Base-by-base conservation (phyloP, 768 basidiomycete species). In the Suillus lakei region DNA sequence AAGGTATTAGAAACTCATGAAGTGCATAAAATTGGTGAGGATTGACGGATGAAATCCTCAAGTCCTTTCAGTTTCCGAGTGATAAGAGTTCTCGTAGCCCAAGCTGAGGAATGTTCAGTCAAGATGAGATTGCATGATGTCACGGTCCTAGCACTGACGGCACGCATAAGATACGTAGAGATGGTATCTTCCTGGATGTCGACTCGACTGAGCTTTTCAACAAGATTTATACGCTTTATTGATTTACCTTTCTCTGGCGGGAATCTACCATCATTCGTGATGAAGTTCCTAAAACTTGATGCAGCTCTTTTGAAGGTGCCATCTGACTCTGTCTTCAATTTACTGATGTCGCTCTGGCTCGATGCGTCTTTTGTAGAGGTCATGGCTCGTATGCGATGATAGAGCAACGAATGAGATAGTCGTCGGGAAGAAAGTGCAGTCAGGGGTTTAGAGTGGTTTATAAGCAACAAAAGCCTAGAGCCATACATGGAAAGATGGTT, bases 71-170 rank as follows among this genome's bases (percentile, higher is more conserved):
- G 84, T 78, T 95, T 89, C 69, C 96, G 85, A 4, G 91, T 83
- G 70, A 99, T 98, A 67, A 98, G 81, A 5, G 96, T 87, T 69
- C 97, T 85, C 30, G 95, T 94, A 0, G 97, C 97, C 97, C 96
- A 99, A 10, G 97, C 91, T 93, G 54, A 59, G 4, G 39, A 28
- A 58, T 30, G 41, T 39, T 30, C 65, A 61, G 8, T 15, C 13
- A 46, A 53, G 12, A n/a, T 21, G 12, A 28, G 53, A 32, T 23
- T 30, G 18, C 8, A 21, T 44, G 61, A 34, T 16, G 18, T 21
- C 21, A 32, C 15, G 36, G 53, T 30, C 15, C 10, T 13, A 23
- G n/a, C 53, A 69, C 90, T 74, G 68, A 93, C 92, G 95, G 71
- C 95, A 98, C 2, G 91, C 88, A 68, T 89, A 88, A 5, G 91